Base-by-base conservation (phyloP, 139 green algal genomes). In the Raphidocelis subcapitata region DNA sequence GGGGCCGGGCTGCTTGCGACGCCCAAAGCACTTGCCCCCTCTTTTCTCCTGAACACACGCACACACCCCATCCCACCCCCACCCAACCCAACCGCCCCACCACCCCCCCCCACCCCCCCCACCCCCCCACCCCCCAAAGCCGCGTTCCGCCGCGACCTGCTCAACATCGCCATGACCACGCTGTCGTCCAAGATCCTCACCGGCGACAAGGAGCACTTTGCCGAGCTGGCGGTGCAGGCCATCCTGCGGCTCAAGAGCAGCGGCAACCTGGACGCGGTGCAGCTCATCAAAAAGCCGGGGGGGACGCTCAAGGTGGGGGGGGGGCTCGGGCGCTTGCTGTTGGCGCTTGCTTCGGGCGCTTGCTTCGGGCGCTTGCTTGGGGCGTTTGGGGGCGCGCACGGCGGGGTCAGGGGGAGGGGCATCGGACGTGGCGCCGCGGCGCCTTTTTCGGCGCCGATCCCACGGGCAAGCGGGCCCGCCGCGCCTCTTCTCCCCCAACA, bases 251-350 rank as follows among this genome's bases (percentile, higher is more conserved):
- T 99, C 2, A 96, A 97, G 74, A 92, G 79, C 56, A 91, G 76
- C 55, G 87, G 79, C n/a, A 95, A 98, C 83, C 85, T 99, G 67
- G 95, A 98, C 76, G 84, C 90, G 41, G 99, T 99, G 74, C 90
- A 99, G 82, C 93, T 99, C 84, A 96, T 99, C 85, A 98, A 99
- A 85, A 98, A 98, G 82, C 68, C 91, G 5, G 96, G 96, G 5
- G 96, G 96, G 21, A 94, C 92, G 1, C 83, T 99, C 49, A 81
- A 85, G 73, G 82, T 90, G 51, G 23, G 64, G 35, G 21, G 16
- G 49, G 62, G 37, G 36, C 5, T 55, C 32, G 62, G 8, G 37
- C 5, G 32, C 21, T 54, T 10, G 62, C 5, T 44, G 29, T 26
- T 8, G 23, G 23, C n/a, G n/a, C n/a, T n/a, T n/a, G n/a, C n/a